These are phyloP conservation scores for Ottelia alismoides DNA, from an alignment of 106 monocot species.

Conservation along the genomic window DNA sequence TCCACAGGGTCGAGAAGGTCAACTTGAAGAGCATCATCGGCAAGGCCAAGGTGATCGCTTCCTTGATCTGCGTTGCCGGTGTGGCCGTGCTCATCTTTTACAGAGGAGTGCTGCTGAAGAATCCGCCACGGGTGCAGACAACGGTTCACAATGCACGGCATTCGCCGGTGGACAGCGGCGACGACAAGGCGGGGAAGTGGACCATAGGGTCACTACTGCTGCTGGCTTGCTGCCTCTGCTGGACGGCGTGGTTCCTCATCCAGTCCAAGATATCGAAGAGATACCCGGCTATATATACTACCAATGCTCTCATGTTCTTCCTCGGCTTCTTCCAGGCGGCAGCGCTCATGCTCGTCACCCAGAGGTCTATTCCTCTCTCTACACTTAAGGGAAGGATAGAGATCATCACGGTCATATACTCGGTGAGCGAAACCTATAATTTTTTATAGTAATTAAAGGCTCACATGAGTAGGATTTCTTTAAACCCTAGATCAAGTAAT, in stretches of 20 bases:
- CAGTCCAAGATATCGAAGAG: conserved; percentile 42
- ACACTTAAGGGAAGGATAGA: conserved; percentile 28
- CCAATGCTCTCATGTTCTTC: conserved; percentile 51
- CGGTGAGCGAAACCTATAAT: conserved; percentile 36
- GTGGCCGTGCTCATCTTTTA: conserved; percentile 58
- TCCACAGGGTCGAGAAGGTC: conserved; percentile 51
- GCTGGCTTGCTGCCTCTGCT: conserved; percentile 24
- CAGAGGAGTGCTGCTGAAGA: conserved; percentile 45
- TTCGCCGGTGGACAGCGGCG: too few species aligned
- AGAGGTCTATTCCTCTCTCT: conserved; percentile 30
- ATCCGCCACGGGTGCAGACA: too few species aligned
- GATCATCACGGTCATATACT: conserved; percentile 32
- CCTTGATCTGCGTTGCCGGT: conserved; percentile 27
- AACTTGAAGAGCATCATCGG: conserved; percentile 42
- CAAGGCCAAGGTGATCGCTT: conserved; percentile 44
- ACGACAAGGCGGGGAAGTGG: not conserved
- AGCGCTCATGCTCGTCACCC: conserved; percentile 19
- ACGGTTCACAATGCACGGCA: too few species aligned
- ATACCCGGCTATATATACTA: conserved; percentile 54
- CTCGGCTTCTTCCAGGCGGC: conserved; percentile 51
- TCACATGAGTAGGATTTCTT: too few species aligned
- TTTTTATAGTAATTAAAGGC: too few species aligned
- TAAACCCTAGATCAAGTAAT: too few species aligned
- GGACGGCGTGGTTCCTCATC: conserved; percentile 63
- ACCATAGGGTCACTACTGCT: conserved; percentile 34